Percentiles rank a stretch among this genome's conserved stretches.
phyloP scores from a whole-genome alignment of 1,284 basidiomycete genomes.

The Anthracocystis setariae region DNA sequence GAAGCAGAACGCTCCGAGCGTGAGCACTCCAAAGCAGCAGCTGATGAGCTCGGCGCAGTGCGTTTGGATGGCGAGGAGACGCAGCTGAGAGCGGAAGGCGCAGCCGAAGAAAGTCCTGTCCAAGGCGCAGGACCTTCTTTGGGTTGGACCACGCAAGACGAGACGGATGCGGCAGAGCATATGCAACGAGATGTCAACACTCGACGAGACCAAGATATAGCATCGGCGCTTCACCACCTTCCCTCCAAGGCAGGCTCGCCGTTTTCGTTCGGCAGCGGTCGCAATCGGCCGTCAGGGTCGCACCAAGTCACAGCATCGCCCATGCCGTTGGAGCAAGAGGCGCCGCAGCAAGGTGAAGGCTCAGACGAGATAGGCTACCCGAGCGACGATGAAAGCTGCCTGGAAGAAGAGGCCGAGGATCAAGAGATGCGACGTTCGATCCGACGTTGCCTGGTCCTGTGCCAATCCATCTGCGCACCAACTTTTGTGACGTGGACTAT shows the following conservation, averaged over 20 bases:
- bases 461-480: conserved; percentile 56
- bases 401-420: conserved; percentile 53
- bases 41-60: conserved; percentile 53
- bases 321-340: conserved; percentile 5
- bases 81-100: conserved; percentile 31
- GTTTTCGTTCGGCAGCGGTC: conserved; percentile 32
- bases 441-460: conserved; percentile 45
- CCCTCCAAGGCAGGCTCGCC: conserved; percentile 37
- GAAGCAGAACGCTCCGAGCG: conserved; percentile 69
- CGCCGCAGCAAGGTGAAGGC: neutral
- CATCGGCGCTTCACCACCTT: conserved; percentile 46
- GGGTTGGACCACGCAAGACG: conserved; percentile 31
- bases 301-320: conserved; percentile 7
- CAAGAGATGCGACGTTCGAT: conserved; percentile 38
- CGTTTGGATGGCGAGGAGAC: conserved; percentile 51
- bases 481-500: conserved; percentile 58
- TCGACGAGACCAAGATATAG: conserved; percentile 47
- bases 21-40: conserved; percentile 45
- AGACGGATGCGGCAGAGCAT: conserved; percentile 26
- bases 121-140: conserved; percentile 11
- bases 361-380: neutral
- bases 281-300: neutral
- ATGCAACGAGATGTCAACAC: conserved; percentile 30
- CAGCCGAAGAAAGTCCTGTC: conserved; percentile 16
- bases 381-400: conserved; percentile 69